A percentile compares a stretch with the other conserved stretches of the same genome.
These are phyloP conservation scores for Hura crepitans DNA, from an alignment of 441 rosid genomes.

Conservation along the genomic window DNA sequence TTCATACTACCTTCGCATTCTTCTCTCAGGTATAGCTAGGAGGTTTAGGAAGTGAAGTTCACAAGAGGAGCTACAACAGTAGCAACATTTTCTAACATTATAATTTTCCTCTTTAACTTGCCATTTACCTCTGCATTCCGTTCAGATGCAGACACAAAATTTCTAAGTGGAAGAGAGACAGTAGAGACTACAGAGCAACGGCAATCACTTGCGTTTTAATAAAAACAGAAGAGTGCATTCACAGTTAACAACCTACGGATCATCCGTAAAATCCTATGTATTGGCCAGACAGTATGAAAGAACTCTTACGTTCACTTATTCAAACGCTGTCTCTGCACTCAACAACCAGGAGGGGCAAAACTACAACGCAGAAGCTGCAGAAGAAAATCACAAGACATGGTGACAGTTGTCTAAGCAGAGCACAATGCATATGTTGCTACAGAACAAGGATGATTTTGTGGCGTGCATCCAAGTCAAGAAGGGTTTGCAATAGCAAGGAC, in stretches of 20 bases:
- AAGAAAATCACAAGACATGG: neutral
- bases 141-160: neutral
- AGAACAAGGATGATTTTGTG: neutral
- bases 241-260: too few species aligned
- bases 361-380: too few species aligned
- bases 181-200: neutral
- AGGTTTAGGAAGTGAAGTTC: too few species aligned
- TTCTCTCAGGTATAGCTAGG: too few species aligned
- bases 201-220: neutral
- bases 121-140: neutral
- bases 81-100: neutral
- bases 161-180: neutral
- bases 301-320: too few species aligned
- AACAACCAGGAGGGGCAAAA: too few species aligned
- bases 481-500: neutral
- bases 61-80: neutral
- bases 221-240: too few species aligned
- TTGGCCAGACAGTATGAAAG: too few species aligned
- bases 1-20: too few species aligned
- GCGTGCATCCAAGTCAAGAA: neutral
- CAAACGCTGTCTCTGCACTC: too few species aligned
- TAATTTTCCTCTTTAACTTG: neutral
- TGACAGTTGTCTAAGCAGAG: neutral
- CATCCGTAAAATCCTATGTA: too few species aligned
- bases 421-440: neutral